Conservation (phyloP, 1,284 basidiomycete genomes). For the Wolfiporia cocos region DNA sequence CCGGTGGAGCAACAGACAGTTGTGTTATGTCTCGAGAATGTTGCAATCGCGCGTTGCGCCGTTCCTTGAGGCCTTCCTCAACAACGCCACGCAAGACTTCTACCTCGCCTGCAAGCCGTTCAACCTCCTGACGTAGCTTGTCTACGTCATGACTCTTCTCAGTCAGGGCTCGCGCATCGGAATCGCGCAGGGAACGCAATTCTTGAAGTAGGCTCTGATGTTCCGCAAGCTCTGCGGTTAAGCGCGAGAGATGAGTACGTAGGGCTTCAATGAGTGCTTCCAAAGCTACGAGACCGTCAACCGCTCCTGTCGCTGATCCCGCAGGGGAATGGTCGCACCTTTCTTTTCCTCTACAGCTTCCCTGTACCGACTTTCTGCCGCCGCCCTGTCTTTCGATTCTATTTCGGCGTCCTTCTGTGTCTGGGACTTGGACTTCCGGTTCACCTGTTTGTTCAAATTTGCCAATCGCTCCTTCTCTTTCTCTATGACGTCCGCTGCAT, state of each 20-base stretch:
- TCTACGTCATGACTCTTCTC: slow-evolving; percentile 61
- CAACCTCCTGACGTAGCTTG: slow-evolving; percentile 59
- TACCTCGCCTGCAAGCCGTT: slow-evolving; percentile 74
- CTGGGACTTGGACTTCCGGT: slow-evolving; percentile 5
- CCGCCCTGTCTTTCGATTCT: slow-evolving; percentile 13
- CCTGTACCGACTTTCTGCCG: slow-evolving; percentile 40
- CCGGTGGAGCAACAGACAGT: no score
- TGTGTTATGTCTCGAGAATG: no score
- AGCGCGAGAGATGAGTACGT: slow-evolving; percentile 65
- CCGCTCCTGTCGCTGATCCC: slow-evolving; percentile 6
- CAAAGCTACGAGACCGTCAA: slow-evolving; percentile 24
- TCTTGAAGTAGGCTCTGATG: slow-evolving; percentile 64
- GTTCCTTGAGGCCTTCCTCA: slow-evolving; percentile 74
- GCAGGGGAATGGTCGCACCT: slow-evolving; percentile 39
- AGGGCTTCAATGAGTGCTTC: slow-evolving; percentile 72
- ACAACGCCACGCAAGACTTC: slow-evolving; percentile 78
- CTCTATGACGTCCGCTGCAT: slow-evolving; percentile 25
- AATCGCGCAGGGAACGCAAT: slow-evolving; percentile 56
- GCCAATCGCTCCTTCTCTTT: slow-evolving; percentile 11
- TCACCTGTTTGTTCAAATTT: slow-evolving; percentile 9
- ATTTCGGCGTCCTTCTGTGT: slow-evolving; percentile 15
- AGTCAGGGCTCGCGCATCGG: slow-evolving; percentile 52
- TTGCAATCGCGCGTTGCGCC: slow-evolving; percentile 37
- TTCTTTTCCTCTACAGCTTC: slow-evolving; percentile 82
- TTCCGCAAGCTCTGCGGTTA: slow-evolving; percentile 72